These are phyloP conservation scores for Dianthus caryophyllus DNA, from an alignment of 148 eudicot species.

Conservation along the genomic window DNA sequence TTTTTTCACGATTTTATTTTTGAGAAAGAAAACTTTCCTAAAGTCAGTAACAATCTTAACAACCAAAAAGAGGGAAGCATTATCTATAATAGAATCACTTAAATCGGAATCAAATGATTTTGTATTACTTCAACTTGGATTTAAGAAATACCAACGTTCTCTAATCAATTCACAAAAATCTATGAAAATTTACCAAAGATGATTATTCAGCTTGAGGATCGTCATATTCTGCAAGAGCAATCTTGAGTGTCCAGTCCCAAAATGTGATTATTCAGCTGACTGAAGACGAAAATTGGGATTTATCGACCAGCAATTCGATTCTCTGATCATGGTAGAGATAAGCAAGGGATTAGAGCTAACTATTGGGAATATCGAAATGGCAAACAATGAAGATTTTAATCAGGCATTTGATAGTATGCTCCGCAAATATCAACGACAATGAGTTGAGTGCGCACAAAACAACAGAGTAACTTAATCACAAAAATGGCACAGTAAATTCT, in stretches of 20 bases:
- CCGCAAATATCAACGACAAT: background rate
- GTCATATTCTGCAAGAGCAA: background rate
- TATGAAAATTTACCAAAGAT: background rate
- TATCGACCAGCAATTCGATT: slow-evolving; percentile 61
- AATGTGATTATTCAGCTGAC: slow-evolving; percentile 6
- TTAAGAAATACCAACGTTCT: background rate
- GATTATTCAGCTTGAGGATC: slow-evolving; percentile 3
- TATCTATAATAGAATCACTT: too few relatives aligned
- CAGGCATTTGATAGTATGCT: background rate
- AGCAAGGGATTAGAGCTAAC: background rate
- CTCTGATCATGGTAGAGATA: slow-evolving; percentile 40
- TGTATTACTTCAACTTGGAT: too few relatives aligned
- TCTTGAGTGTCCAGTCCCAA: slow-evolving; percentile 2
- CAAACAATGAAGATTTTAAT: background rate
- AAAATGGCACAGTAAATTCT: background rate
- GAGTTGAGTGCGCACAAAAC: background rate
- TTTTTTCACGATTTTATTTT: too few relatives aligned
- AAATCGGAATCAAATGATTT: too few relatives aligned
- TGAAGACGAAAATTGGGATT: slow-evolving; percentile 32
- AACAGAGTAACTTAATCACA: background rate
- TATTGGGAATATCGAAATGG: background rate
- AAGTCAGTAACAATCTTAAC: too few relatives aligned
- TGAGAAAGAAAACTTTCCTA: too few relatives aligned
- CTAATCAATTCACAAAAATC: background rate
- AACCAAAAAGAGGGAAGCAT: too few relatives aligned